Base-by-base conservation (phyloP, 768 basidiomycete species). In the Cystofilobasidium bisporidii region DNA sequence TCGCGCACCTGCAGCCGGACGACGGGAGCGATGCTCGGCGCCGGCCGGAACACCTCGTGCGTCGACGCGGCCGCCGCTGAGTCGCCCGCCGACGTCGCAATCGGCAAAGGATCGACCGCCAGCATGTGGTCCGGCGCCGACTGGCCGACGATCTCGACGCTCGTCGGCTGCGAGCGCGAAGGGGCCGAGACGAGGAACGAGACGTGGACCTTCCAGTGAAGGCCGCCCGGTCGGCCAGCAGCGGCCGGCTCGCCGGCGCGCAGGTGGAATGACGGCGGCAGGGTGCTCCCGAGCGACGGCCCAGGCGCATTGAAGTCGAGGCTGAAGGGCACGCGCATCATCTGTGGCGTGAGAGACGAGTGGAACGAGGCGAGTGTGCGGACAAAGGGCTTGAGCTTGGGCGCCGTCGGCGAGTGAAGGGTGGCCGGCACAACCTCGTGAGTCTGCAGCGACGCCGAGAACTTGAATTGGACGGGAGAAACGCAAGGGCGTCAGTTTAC, bases 231-330 rank as follows among this genome's bases (percentile, higher is more conserved):
- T 28, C 72, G 48, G 0, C 73, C 43, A 5, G 71, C 70, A 71
- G 28, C 22, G 22, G 15, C 28, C 50, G 50, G 72, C 24, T 74
- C 73, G 40, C 83, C 82, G 8, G 87, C 80, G 60, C 81, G 79
- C 1, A 92, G 80, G 62, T 85, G 81, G 77, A 97, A 97, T 0
- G 86, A 62, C 8, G 65, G 65, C 43, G 61, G 43, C 43, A 63
- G 38, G 32, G 38, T 32, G 22, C 38, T 20, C 15, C 67, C 61
- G 22, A 41, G 87, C 0, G 94, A 91, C 61, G 89, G 87, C 0
- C 87, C 90, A 66, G 96, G 94, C 1, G 87, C 84, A 0, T 93
- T 94, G 67, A 99, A 93, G 74, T 93, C 91, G 2, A 99, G 83
- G 18, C 87, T 80, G 78, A 98, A 97, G 0, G 87, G 85, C 36